Evolutionary conservation across 1,284 basidiomycete species (phyloP), one percentile per base, ranked within the genome.

Genomic region (Cutaneotrichosporon cutaneum): DNA sequence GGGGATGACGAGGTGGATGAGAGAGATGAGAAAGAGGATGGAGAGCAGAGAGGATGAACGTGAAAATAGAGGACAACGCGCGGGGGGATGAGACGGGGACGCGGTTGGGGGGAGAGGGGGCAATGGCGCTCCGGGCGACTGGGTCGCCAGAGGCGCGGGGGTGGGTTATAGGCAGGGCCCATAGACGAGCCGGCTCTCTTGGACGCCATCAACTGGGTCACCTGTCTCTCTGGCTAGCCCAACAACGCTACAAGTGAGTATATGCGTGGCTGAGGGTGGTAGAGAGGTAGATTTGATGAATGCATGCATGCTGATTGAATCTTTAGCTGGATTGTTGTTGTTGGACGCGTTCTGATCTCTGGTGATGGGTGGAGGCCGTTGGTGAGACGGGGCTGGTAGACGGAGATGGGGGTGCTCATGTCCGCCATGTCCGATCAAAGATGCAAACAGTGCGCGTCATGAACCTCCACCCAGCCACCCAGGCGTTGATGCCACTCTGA

Each of bases 1-100:
- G 54, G 54, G 54, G 56, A 8, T 21, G 53, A 59, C 13, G 56
- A n/a, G 24, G 50, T 48, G 48, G 26, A 51, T 30, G 26, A 18
- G 24, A 18, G 14, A 10, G 27, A 32, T 32, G 4, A 27, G 1
- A 27, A 30, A n/a, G 48, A 51, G 26, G 24, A 51, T n/a, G 18
- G 27, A 51, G 32, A 13, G 10, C 11, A 18, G 14, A 30, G 27
- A 51, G 48, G 27, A 32, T 27, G 48, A 16, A 10, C 2, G 26
- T 51, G 48, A 32, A 51, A 42, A 51, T 13, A 27, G 48, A 51
- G 27, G 18, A 27, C 27, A 32, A 51, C 27, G 48, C 27, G 48
- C 27, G 48, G 48, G 27, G 9, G 24, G 18, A 11, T n/a, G 48
- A 27, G 26, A 24, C 45, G 45, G 26, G 48, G 18, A 9, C 14